These are phyloP conservation scores for Colletotrichum somersetense DNA, from an alignment of 2,329 filamentous ascomycete species.

Conservation along the genomic window DNA sequence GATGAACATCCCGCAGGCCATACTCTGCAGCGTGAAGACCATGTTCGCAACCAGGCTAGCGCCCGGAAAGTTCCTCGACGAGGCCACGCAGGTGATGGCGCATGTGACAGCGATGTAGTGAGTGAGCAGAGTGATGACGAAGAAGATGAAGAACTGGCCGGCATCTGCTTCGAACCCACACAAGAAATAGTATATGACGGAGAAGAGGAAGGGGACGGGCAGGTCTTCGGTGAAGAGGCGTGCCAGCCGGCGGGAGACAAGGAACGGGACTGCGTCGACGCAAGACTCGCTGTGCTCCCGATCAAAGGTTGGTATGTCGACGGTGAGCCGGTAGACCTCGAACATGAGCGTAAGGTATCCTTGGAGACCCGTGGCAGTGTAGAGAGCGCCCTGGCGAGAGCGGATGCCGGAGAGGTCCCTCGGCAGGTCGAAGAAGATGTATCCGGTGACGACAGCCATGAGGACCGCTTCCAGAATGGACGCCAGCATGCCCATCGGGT, in stretches of 20 bases:
- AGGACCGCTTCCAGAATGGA: slow-evolving; percentile 76
- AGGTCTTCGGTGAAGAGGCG: slow-evolving; percentile 78
- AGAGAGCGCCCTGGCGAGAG: slow-evolving; percentile 79
- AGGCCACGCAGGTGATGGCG: slow-evolving; percentile 75
- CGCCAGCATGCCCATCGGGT: slow-evolving; percentile 80
- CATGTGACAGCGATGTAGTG: slow-evolving; percentile 82
- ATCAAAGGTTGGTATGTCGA: slow-evolving; percentile 82
- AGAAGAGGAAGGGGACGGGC: slow-evolving; percentile 78
- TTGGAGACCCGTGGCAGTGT: slow-evolving; percentile 78
- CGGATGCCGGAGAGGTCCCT: slow-evolving; percentile 78
- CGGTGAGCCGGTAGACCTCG: slow-evolving; percentile 80
- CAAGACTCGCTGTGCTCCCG: slow-evolving; percentile 81
- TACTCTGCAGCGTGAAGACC: slow-evolving; percentile 78
- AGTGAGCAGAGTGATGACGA: slow-evolving; percentile 74
- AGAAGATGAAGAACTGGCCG: slow-evolving; percentile 78
- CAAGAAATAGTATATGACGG: slow-evolving; percentile 83
- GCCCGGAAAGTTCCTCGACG: slow-evolving; percentile 75
- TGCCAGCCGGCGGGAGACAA: slow-evolving; percentile 77
- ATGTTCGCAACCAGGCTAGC: slow-evolving; percentile 81
- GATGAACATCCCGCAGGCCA: slow-evolving; percentile 83
- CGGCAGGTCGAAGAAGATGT: slow-evolving; percentile 77
- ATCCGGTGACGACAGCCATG: slow-evolving; percentile 80
- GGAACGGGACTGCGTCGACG: slow-evolving; percentile 76
- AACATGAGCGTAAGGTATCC: slow-evolving; percentile 83
- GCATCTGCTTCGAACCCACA: slow-evolving; percentile 76